Evolutionary conservation across 2,329 filamentous ascomycete genomes (phyloP).

Genomic region (Calonectria hongkongensis): DNA sequence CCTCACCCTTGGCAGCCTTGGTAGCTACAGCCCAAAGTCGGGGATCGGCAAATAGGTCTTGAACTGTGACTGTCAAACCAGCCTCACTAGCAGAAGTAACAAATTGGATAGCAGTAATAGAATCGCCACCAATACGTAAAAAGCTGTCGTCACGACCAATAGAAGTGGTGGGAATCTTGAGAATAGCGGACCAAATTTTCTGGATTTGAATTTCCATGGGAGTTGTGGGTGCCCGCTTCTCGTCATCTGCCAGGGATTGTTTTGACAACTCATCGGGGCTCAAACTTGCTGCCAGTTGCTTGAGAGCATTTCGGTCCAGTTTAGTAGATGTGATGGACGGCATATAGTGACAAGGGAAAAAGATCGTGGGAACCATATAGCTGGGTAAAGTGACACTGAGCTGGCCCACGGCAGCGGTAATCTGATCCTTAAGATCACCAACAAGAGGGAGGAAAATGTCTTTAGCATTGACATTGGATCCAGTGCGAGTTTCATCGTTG

Average conservation of each 20-base stretch:
- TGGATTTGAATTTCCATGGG: constrained; percentile 42
- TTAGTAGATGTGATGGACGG: neutral
- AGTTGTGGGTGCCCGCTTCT: neutral
- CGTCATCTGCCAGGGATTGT: neutral
- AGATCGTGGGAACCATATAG: constrained; percentile 2
- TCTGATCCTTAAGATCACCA: neutral
- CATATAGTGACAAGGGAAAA: neutral
- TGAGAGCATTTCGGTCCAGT: constrained; percentile 45
- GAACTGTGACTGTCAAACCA: constrained; percentile 32
- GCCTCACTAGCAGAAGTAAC: constrained; percentile 28
- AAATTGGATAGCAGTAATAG: constrained; percentile 52
- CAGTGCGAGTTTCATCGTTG: constrained; percentile 50
- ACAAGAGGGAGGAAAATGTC: neutral
- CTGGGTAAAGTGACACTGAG: neutral
- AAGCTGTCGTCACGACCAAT: constrained; percentile 38
- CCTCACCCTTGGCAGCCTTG: neutral
- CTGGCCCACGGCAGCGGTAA: neutral
- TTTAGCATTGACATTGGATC: neutral
- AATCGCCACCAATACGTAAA: constrained; percentile 43
- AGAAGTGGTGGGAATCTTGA: constrained; percentile 54
- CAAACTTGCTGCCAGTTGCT: constrained; percentile 16
- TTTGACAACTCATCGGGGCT: constrained; percentile 39
- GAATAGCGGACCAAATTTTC: constrained; percentile 55
- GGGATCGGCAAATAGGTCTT: constrained; percentile 36
- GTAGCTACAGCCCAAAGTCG: constrained; percentile 17